Evolutionary conservation across 805 yeast species (phyloP), one percentile per base, ranked within the genome.

Genomic region (Saccharomycopsis fermentans): DNA sequence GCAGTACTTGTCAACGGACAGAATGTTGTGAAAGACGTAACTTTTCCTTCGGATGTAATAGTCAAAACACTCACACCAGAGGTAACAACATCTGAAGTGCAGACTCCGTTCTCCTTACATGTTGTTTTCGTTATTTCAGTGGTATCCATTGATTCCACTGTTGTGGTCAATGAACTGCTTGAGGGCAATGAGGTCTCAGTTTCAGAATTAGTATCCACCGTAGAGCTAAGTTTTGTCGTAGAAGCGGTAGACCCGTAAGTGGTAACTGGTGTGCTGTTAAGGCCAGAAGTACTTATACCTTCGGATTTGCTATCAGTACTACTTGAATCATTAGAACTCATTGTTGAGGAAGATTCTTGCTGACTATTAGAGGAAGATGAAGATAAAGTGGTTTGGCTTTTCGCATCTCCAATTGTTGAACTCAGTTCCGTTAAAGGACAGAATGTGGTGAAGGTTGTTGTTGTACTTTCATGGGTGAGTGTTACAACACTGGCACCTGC

Each of bases 381-480:
- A 3, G 32, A n/a, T 34, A 27, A 21, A 17, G 37, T n/a, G 19
- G 34, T 17, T n/a, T 32, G 21, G 32, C 56, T 54, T 16, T 43
- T 21, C 24, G 57, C 12, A 26, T 52, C 34, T 52, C 37, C 53
- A 29, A 55, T 19, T 36, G 58, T 52, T 32, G 57, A 48, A 3
- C 51, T 19, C 11, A 59, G 40, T 16, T 61, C 36, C 19, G 66
- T 59, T 43, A 65, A 59, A 58, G 68, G 67, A 59, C 68, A 66
- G 63, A 62, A 64, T 39, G 67, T 66, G 57, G 67, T 66, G 61
- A 62, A 63, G n/a, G 52, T 55, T 40, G 67, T 65, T n/a, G 34
- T 62, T 51, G 55, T 52, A 55, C 63, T 65, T 1, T 56, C 55
- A 16, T 55, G 27, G 37, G 67, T 65, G 37, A 58, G 52, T 27